Conservation (phyloP, 23 red algal species). For the Gracilaria gracilis region DNA sequence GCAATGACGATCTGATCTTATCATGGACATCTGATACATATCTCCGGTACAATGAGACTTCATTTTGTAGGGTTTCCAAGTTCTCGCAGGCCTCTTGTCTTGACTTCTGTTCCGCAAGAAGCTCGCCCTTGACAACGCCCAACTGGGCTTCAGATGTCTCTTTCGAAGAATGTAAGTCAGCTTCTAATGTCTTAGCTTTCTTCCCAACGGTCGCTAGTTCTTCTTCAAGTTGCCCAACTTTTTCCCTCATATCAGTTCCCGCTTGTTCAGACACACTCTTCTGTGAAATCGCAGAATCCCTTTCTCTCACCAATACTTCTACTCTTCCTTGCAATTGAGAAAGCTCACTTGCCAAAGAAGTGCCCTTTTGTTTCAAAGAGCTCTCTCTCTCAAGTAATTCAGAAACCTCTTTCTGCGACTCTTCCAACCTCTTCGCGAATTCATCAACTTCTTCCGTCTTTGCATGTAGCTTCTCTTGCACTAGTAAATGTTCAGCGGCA, state of each 20-base stretch:
- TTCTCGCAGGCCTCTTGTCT: conserved; percentile 1
- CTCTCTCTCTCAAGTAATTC: conserved; percentile 17
- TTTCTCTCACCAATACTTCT: conserved; percentile 39
- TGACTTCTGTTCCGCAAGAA: conserved; percentile 56
- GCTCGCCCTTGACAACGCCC: conserved; percentile 20
- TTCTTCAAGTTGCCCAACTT: conserved; percentile 12
- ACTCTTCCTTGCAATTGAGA: conserved; percentile 12
- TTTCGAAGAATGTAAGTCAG: conserved; percentile 26
- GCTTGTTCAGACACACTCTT: conserved; percentile 30
- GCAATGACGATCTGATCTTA: neutral
- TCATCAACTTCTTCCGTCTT: conserved; percentile 8
- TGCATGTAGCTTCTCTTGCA: conserved; percentile 43
- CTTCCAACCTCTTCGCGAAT: neutral
- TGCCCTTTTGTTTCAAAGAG: conserved; percentile 26
- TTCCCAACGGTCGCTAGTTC: neutral
- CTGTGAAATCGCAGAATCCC: conserved; percentile 25
- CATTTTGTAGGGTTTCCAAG: conserved; percentile 15
- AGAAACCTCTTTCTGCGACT: neutral
- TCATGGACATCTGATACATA: neutral
- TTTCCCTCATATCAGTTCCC: conserved; percentile 18
- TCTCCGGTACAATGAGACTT: neutral
- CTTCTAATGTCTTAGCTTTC: conserved; percentile 11
- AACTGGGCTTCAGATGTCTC: conserved; percentile 39
- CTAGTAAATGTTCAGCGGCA: neutral
- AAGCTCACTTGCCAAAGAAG: neutral